Base-by-base conservation (phyloP, 371 early-diverging fungal genomes). In the Cokeromyces recurvatus region DNA sequence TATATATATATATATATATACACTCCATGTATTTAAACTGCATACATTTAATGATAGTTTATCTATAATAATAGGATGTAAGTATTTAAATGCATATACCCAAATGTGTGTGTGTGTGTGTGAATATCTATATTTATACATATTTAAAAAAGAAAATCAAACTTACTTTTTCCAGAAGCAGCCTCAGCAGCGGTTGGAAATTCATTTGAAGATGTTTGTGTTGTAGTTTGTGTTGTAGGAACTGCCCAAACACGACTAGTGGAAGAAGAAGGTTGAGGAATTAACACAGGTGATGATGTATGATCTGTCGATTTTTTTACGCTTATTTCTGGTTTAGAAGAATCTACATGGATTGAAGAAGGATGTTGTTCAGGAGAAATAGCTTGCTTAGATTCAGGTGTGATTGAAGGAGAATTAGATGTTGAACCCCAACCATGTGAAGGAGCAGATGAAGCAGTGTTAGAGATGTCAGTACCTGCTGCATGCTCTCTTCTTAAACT, bases 401-500 rank as follows among this genome's bases (percentile, higher is more conserved):
- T 31, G 14, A 16, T 43, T 23, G 57, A 25, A 21, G 43, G 42
- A 38, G 29, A 15, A 2, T 35, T 32, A 16, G 51, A 44, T 24
- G 70, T 51, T 16, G 57, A 48, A 17, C 71, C 68, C 71, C 71
- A 70, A 7, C 64, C 64, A 40, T 55, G 43, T 15, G 40, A 51
- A 8, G 58, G 34, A 23, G 54, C 35, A 38, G 51, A 53, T 14
- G 53, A 59, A 32, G 61, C 14, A 27, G 41, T 27, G 40, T 44
- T 48, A 27, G 51, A 38, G 29, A 34, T 39, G 3, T 42, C 51
- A n/a, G 57, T 45, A 15, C 45, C 38, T 23, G 58, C 38, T 35
- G 66, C 71, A 55, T 66, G 47, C 37, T 75, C 76, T 23, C 64
- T 61, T 32, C 62, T 64, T 32, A 75, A 47, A 46, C 72, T 71